Percentiles rank a stretch among this genome's conserved stretches.
These are phyloP conservation scores for Neurospora hispaniola DNA, from an alignment of 495 filamentous ascomycete genomes.

Conservation along the genomic window DNA sequence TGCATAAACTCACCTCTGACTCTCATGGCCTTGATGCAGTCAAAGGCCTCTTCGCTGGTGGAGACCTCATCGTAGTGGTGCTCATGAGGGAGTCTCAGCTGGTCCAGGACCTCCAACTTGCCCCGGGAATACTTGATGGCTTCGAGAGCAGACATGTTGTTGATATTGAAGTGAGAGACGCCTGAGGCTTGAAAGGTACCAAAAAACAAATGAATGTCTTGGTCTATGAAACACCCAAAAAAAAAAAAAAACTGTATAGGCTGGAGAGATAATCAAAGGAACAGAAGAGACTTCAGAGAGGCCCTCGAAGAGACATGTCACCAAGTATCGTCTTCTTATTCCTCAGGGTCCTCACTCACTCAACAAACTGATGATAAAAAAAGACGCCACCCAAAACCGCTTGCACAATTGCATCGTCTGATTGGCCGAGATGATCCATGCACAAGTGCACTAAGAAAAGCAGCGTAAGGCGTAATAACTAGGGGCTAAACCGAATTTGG, in stretches of 20 bases:
- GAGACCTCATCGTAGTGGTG: slow-evolving; percentile 66
- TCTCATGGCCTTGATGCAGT: slow-evolving; percentile 88
- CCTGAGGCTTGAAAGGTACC: background rate
- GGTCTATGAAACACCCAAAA: background rate
- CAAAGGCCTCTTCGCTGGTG: slow-evolving; percentile 73
- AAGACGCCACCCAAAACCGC: background rate
- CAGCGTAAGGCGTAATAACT: background rate
- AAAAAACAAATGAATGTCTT: background rate
- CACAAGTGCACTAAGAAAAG: background rate
- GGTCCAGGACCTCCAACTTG: slow-evolving; percentile 76
- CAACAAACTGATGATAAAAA: background rate
- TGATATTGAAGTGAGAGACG: background rate
- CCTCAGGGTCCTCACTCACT: background rate
- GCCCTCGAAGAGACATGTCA: too few relatives aligned
- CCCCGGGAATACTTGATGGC: slow-evolving; percentile 79
- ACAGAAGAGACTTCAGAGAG: background rate
- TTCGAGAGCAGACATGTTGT: slow-evolving; percentile 48
- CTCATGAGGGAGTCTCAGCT: slow-evolving; percentile 79
- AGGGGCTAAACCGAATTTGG: background rate
- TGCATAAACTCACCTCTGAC: slow-evolving; percentile 34
- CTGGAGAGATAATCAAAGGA: background rate
- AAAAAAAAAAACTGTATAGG: background rate
- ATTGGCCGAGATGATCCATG: background rate
- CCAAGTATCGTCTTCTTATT: background rate
- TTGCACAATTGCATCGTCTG: background rate